These are phyloP conservation scores for Ophiognomonia clavigignenti-juglandacearum DNA, from an alignment of 2,329 filamentous ascomycete species.

Conservation along the genomic window DNA sequence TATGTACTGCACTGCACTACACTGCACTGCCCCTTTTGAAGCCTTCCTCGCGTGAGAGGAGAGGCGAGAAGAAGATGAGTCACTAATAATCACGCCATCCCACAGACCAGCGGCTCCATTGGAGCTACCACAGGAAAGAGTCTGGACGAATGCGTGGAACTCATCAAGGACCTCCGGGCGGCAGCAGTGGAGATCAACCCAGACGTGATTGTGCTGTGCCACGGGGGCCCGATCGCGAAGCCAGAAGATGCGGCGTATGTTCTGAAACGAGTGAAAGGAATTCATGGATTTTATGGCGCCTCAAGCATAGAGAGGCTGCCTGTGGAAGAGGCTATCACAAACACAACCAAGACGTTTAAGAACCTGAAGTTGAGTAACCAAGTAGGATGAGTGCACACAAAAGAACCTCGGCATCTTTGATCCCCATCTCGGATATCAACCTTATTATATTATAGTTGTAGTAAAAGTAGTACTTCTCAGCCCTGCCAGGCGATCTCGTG, in stretches of 20 bases:
- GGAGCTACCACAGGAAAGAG: constrained; percentile 57
- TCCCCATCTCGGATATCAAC: no score
- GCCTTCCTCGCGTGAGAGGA: background rate
- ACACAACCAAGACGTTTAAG: constrained; percentile 33
- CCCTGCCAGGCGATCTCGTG: no score
- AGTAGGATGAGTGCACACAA: no score
- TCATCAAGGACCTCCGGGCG: constrained; percentile 61
- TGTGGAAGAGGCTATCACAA: constrained; percentile 59
- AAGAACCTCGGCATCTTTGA: no score
- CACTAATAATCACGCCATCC: background rate
- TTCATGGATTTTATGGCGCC: constrained; percentile 70
- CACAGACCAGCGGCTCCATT: constrained; percentile 50
- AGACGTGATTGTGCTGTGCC: constrained; percentile 63
- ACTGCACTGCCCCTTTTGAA: no score
- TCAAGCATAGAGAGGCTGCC: constrained; percentile 66
- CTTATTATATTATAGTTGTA: no score
- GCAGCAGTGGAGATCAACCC: constrained; percentile 49
- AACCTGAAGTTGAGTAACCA: constrained; percentile 9
- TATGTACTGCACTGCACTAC: background rate
- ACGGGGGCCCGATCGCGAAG: constrained; percentile 63
- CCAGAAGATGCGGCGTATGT: constrained; percentile 61
- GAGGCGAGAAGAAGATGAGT: background rate
- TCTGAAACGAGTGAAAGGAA: constrained; percentile 51
- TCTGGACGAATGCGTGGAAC: constrained; percentile 58
- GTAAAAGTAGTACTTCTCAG: no score